These are phyloP conservation scores for Brassica juncea DNA, from an alignment of 345 rosid genomes.

Conservation along the genomic window DNA sequence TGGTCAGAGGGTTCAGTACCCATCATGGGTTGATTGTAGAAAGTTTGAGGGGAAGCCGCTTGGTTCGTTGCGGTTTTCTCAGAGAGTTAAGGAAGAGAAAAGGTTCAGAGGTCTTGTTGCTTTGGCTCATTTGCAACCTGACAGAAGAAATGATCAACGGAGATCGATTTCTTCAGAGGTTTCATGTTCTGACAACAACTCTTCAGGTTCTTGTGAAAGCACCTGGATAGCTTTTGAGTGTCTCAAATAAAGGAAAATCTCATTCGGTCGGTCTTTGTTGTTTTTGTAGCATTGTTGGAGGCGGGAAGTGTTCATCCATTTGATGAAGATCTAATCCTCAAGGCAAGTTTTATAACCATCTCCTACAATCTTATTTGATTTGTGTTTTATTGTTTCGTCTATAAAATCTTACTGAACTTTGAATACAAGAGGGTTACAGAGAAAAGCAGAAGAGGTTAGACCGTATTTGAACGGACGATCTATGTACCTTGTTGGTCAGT, in stretches of 20 bases:
- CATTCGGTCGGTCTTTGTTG: not conserved
- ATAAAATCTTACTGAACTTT: not conserved
- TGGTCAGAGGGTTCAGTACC: constrained; percentile 49
- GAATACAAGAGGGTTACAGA: constrained; percentile 56
- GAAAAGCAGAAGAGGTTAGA: constrained; percentile 67
- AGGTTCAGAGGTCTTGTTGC: constrained; percentile 44
- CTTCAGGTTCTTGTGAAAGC: constrained; percentile 50
- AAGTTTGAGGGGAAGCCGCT: constrained; percentile 33
- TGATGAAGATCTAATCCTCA: constrained; percentile 58
- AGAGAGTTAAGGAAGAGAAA: constrained; percentile 38
- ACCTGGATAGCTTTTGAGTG: not conserved
- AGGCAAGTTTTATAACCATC: constrained; percentile 48
- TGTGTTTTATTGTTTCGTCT: not conserved
- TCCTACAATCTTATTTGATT: not conserved
- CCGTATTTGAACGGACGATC: constrained; percentile 75
- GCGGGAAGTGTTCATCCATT: constrained; percentile 45
- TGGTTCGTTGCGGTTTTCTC: constrained; percentile 42
- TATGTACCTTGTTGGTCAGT: constrained; percentile 94
- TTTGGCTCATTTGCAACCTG: constrained; percentile 48
- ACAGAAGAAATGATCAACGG: constrained; percentile 16
- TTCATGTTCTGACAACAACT: constrained; percentile 51
- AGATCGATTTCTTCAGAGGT: constrained; percentile 10
- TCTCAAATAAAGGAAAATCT: not conserved
- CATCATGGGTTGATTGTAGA: constrained; percentile 48
- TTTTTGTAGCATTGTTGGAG: constrained; percentile 58